phyloP scores from a whole-genome alignment of 2,329 filamentous ascomycete species.

The Aureobasidium pullulans region DNA sequence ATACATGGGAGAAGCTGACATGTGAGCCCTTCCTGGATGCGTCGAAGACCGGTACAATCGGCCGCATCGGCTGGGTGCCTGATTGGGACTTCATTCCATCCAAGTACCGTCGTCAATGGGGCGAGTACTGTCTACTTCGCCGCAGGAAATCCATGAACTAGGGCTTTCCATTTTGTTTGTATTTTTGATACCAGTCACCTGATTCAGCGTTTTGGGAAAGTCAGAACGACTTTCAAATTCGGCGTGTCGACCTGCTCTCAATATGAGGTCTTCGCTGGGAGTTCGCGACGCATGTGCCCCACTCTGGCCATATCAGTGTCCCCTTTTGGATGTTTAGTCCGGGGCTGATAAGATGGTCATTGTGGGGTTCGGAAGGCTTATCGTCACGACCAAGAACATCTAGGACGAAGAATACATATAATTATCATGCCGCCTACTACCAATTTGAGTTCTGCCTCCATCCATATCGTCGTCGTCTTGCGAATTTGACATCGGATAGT shows the following conservation, averaged over 20 bases:
- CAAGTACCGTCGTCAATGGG: conserved; percentile 69
- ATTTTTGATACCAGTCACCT: conserved; percentile 6
- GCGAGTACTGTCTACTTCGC: conserved; percentile 75
- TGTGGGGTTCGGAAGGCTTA: conserved; percentile 6
- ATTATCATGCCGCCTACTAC: neutral
- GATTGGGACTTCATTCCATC: conserved; percentile 62
- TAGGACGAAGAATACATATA: neutral
- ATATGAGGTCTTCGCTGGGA: neutral
- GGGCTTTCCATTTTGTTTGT: neutral
- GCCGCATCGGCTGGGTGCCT: conserved; percentile 76
- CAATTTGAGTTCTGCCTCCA: neutral
- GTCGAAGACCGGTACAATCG: conserved; percentile 62
- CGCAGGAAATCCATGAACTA: conserved; percentile 34
- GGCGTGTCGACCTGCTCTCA: neutral
- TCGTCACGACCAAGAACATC: conserved; percentile 4
- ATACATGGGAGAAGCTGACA: conserved; percentile 69
- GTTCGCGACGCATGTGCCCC: neutral
- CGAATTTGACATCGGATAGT: neutral
- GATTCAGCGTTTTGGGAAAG: neutral
- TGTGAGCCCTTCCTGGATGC: conserved; percentile 79
- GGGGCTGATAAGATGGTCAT: neutral
- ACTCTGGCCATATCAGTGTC: conserved; percentile 5
- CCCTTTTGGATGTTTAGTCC: neutral
- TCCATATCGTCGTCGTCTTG: neutral
- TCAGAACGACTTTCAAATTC: neutral